These are phyloP conservation scores for Colletotrichum chrysophilum DNA, from an alignment of 2,329 filamentous ascomycete species.

Conservation along the genomic window DNA sequence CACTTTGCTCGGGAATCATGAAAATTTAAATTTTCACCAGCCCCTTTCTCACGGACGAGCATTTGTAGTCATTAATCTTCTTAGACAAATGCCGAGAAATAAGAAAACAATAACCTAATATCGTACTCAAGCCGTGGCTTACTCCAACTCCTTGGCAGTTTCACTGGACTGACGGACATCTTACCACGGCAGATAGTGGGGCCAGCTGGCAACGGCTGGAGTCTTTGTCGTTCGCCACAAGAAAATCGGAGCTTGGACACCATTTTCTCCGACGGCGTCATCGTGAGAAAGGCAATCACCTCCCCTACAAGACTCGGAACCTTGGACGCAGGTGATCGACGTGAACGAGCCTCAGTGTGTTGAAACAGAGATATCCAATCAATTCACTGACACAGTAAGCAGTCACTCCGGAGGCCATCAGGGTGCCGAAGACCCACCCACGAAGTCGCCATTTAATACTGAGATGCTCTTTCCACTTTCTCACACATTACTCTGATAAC, in stretches of 20 bases:
- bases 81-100: not conserved
- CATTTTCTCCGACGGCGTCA: not conserved
- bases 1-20: not conserved
- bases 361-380: not conserved
- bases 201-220: not conserved
- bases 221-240: not conserved
- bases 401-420: not conserved
- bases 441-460: not conserved
- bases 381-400: not conserved
- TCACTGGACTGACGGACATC: not conserved
- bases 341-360: not conserved
- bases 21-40: not conserved
- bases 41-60: not conserved
- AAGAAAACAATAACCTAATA: not conserved
- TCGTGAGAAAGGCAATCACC: not conserved
- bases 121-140: constrained; percentile 1
- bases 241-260: not conserved
- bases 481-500: not conserved
- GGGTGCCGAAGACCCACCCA: not conserved
- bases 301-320: not conserved
- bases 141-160: not conserved
- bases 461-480: not conserved
- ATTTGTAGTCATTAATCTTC: not conserved
- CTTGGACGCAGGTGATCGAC: not conserved
- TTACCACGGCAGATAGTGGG: not conserved